These are phyloP conservation scores for Chaetomium sp. DNA, from an alignment of 2,329 filamentous ascomycete species.

Conservation along the genomic window DNA sequence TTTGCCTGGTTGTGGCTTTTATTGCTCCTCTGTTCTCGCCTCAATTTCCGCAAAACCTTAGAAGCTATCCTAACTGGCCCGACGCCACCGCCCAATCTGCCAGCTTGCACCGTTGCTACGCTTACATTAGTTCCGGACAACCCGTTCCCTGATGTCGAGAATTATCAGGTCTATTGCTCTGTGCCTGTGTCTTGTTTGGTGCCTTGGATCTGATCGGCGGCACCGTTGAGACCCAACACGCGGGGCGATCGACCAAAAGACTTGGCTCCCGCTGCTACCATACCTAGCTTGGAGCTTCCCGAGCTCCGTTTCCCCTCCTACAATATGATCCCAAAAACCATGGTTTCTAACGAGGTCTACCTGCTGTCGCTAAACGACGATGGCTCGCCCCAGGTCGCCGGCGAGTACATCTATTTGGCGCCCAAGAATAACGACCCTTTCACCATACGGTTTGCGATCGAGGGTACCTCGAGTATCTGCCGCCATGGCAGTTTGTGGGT, in stretches of 20 bases:
- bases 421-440: conserved; percentile 74
- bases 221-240: conserved; percentile 27
- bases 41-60: conserved; percentile 17
- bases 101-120: not conserved
- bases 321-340: conserved; percentile 61
- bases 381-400: conserved; percentile 85
- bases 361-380: conserved; percentile 88
- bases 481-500: conserved; percentile 94
- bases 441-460: conserved; percentile 82
- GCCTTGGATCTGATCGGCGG: conserved; percentile 28
- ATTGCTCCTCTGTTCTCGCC: not conserved
- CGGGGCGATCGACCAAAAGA: conserved; percentile 23
- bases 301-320: conserved; percentile 21
- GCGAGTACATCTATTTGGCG: conserved; percentile 89
- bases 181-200: conserved; percentile 32
- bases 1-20: conserved; percentile 7
- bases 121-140: not conserved
- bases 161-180: conserved; percentile 28
- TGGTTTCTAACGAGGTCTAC: conserved; percentile 75
- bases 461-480: conserved; percentile 94
- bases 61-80: conserved; percentile 7
- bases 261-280: conserved; percentile 1
- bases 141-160: conserved; percentile 27
- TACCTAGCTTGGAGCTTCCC: conserved; percentile 21
- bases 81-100: conserved; percentile 6